Evolutionary conservation across 768 basidiomycete genomes (phyloP).

Genomic region (Favolaschia claudopus): DNA sequence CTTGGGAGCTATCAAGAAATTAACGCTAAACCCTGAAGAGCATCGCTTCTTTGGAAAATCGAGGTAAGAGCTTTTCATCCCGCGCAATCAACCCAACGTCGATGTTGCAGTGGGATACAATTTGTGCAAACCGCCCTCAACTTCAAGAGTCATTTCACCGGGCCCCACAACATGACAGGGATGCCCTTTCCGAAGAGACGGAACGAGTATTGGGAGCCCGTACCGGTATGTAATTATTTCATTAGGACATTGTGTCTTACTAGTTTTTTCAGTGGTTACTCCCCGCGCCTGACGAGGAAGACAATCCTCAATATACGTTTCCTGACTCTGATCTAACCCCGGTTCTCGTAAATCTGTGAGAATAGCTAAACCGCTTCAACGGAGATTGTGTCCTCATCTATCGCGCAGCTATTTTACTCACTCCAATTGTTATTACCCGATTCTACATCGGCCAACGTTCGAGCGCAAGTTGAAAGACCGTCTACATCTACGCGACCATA

Average conservation of each 20-base stretch:
- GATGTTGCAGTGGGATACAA: constrained; percentile 50
- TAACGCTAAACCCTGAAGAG: constrained; percentile 48
- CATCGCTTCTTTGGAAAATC: constrained; percentile 61
- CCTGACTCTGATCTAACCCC: constrained; percentile 62
- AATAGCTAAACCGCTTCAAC: too few relatives aligned
- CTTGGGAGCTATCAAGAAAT: constrained; percentile 37
- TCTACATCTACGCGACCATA: constrained; percentile 55
- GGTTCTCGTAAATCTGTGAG: constrained; percentile 56
- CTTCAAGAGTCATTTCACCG: constrained; percentile 46
- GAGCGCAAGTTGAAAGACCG: constrained; percentile 55
- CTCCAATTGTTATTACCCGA: constrained; percentile 62
- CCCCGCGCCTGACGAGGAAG: constrained; percentile 29
- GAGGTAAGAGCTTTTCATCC: not conserved
- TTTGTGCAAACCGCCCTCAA: constrained; percentile 64
- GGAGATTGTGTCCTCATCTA: too few relatives aligned
- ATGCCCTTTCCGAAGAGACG: constrained; percentile 42
- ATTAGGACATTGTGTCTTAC: not conserved
- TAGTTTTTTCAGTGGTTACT: constrained; percentile 16
- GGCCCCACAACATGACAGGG: constrained; percentile 2
- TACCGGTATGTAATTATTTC: constrained; percentile 39
- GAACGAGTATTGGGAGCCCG: constrained; percentile 58
- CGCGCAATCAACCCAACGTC: too few relatives aligned
- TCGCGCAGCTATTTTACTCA: constrained; percentile 51
- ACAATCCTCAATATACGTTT: constrained; percentile 46
- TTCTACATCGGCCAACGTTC: constrained; percentile 80